These are phyloP conservation scores for Carpinus viminea DNA, from an alignment of 306 rosid species.

Conservation along the genomic window DNA sequence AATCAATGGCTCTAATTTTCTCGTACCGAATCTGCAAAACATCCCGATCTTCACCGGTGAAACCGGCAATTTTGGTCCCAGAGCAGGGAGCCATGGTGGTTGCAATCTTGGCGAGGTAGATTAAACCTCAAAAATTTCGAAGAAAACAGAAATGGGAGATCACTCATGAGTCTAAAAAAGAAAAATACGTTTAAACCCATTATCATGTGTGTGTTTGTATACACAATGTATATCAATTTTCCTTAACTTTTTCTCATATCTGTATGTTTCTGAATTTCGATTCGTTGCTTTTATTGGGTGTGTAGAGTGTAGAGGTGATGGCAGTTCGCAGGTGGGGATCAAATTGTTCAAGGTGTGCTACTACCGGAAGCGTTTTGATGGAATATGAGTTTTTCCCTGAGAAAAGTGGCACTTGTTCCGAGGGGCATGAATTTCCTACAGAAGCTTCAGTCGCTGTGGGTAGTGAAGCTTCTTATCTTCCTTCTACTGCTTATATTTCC, in stretches of 20 bases:
- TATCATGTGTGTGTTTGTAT: neutral
- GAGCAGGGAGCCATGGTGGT: slow-evolving; percentile 11
- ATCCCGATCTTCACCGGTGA: slow-evolving; percentile 23
- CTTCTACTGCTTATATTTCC: slow-evolving; percentile 34
- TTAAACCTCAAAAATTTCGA: neutral
- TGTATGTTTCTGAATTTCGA: slow-evolving; percentile 1
- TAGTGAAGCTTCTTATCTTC: slow-evolving; percentile 53
- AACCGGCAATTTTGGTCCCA: slow-evolving; percentile 26
- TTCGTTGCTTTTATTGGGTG: slow-evolving; percentile 7
- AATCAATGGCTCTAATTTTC: slow-evolving; percentile 32
- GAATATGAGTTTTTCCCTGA: slow-evolving; percentile 84
- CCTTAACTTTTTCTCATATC: neutral
- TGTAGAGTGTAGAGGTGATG: slow-evolving; percentile 61
- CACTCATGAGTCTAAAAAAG: no score
- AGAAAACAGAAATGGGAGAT: no score
- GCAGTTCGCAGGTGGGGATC: slow-evolving; percentile 71
- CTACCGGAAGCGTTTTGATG: slow-evolving; percentile 44
- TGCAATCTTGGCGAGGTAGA: slow-evolving; percentile 39
- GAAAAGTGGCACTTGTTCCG: slow-evolving; percentile 44
- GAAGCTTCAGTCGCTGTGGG: slow-evolving; percentile 38
- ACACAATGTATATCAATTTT: neutral
- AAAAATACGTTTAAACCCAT: no score
- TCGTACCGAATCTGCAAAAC: slow-evolving; percentile 32
- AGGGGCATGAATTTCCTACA: slow-evolving; percentile 40
- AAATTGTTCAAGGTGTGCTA: neutral